Conservation (phyloP, 768 basidiomycete genomes). For the Mycena kentingensis region DNA sequence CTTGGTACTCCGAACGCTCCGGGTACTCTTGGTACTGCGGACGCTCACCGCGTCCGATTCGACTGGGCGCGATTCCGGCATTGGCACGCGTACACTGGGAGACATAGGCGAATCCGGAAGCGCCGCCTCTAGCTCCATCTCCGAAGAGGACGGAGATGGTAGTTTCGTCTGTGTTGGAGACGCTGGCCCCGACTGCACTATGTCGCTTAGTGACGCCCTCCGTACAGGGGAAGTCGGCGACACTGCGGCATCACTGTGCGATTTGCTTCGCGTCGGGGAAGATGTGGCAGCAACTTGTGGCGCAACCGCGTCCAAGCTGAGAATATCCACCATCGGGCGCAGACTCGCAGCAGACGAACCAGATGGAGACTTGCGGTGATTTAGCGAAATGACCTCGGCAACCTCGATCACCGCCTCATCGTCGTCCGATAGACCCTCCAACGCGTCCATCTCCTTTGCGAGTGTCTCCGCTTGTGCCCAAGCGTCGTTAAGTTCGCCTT, state of each 20-base stretch:
- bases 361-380: slow-evolving; percentile 31
- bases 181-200: not conserved
- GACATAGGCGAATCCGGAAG: not conserved
- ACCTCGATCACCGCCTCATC: slow-evolving; percentile 45
- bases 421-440: slow-evolving; percentile 40
- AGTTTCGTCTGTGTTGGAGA: slow-evolving; percentile 14
- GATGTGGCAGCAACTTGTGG: too few relatives aligned
- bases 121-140: not conserved
- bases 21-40: slow-evolving; percentile 34
- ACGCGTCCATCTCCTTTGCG: slow-evolving; percentile 70
- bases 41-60: slow-evolving; percentile 43
- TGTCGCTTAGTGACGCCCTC: not conserved
- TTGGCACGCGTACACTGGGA: not conserved
- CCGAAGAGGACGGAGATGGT: slow-evolving; percentile 13
- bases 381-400: slow-evolving; percentile 46
- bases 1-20: slow-evolving; percentile 38
- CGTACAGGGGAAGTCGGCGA: not conserved
- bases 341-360: slow-evolving; percentile 7
- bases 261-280: too few relatives aligned
- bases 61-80: not conserved
- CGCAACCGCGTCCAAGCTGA: not conserved
- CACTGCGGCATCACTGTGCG: slow-evolving; percentile 1
- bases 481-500: slow-evolving; percentile 76
- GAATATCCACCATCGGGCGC: not conserved
- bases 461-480: slow-evolving; percentile 78